Base-by-base conservation (phyloP, 2,329 filamentous ascomycete species). In the Botrytis aclada region DNA sequence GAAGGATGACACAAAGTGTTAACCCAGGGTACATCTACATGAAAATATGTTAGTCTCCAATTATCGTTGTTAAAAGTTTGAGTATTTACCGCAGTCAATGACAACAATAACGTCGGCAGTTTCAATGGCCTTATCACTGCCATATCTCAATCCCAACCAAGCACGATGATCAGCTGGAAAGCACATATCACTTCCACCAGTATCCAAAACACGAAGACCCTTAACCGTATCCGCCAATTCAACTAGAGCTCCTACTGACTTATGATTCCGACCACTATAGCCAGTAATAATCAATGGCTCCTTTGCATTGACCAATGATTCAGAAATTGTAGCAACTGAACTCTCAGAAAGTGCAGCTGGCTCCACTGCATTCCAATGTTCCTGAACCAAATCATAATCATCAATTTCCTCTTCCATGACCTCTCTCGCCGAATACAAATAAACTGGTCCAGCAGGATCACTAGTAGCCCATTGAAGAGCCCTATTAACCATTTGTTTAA, bases 41-140 rank as follows among this genome's bases (percentile, higher is more conserved):
- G 14, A 65, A 56, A 41, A 3, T 29, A 41, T 56, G 25, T 64
- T 25, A 66, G 62, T 47, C 37, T 54, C 14, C 10, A 29, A 32
- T 45, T 29, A 45, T 60, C 32, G 1, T 56, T 45, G 20, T 9
- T 39, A 29, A 41, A 54, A 12, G 20, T 9, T 47, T 62, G 9
- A 16, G 14, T 45, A 75, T 74, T 51, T 76, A 79, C 79, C 80
- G 76, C 94, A 97, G 81, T 98, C 92, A 37, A 97, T 80, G 3
- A 97, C 91, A 1, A 98, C 77, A 74, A 98, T 97, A 18, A 94
- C 88, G 80, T 98, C 95, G 0, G 95, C 93, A 0, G 89, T 89
- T 63, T 86, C 87, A 80, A 97, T 93, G 60, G 86, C 85, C 2
- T 93, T 89, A 69, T 97, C 92, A 4, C 88, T 86, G 4, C 93